A percentile compares a stretch with the other conserved stretches of the same genome.
Conservation (phyloP, 2,329 filamentous ascomycete species). For the Chaetomiaceae sp. region DNA sequence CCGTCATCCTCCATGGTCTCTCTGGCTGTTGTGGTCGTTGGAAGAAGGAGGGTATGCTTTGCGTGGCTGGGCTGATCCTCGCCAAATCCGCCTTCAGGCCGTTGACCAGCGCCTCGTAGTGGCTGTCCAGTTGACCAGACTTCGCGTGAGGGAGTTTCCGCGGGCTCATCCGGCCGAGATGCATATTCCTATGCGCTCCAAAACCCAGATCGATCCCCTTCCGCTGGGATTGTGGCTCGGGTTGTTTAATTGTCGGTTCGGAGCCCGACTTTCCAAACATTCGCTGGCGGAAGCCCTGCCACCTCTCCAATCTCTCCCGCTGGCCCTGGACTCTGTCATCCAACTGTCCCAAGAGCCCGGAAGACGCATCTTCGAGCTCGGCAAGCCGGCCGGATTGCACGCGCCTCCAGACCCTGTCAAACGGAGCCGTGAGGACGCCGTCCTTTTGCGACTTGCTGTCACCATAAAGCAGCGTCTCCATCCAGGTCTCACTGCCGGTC, state of each 20-base stretch:
- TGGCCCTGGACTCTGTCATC: slow-evolving; percentile 64
- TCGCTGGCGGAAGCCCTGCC: slow-evolving; percentile 61
- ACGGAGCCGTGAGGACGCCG: slow-evolving; percentile 60
- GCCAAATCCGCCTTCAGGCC: slow-evolving; percentile 40
- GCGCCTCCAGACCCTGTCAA: slow-evolving; percentile 66
- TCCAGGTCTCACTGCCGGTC: slow-evolving; percentile 72
- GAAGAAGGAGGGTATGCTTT: slow-evolving; percentile 24
- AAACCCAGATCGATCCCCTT: slow-evolving; percentile 52
- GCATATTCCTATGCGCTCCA: slow-evolving; percentile 45
- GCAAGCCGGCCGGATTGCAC: slow-evolving; percentile 55
- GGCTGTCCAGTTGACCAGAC: slow-evolving; percentile 30
- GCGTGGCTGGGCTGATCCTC: slow-evolving; percentile 23
- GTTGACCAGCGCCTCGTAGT: slow-evolving; percentile 42
- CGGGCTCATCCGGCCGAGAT: slow-evolving; percentile 35
- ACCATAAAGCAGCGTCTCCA: slow-evolving; percentile 64
- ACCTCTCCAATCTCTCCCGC: slow-evolving; percentile 62
- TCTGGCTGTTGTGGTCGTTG: slow-evolving; percentile 6
- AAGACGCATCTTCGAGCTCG: slow-evolving; percentile 48
- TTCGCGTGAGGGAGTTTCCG: slow-evolving; percentile 25
- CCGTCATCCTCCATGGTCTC: not conserved
- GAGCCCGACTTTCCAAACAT: slow-evolving; percentile 36
- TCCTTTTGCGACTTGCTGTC: slow-evolving; percentile 54
- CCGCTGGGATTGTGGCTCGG: slow-evolving; percentile 23
- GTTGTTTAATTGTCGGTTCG: slow-evolving; percentile 25
- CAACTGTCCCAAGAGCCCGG: slow-evolving; percentile 63